Conservation (phyloP, 257 asterid genomes). For the Paulownia fortunei region DNA sequence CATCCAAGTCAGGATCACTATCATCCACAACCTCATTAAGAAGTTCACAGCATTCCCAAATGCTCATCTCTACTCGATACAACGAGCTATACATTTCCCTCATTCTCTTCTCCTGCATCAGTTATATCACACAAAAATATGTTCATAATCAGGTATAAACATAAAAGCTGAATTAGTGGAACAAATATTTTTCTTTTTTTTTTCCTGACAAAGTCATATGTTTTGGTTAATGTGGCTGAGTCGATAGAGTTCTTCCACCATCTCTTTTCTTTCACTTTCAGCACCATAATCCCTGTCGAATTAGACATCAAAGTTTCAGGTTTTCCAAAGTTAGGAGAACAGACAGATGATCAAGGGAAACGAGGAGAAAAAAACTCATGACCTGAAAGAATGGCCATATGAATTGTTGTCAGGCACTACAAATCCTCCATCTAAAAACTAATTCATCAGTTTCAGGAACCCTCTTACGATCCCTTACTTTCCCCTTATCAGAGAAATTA, state of each 20-base stretch:
- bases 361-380: too few relatives aligned
- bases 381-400: constrained; percentile 68
- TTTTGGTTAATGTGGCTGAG: constrained; percentile 66
- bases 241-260: constrained; percentile 71
- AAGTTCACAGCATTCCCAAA: constrained; percentile 64
- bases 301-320: not conserved
- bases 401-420: constrained; percentile 53
- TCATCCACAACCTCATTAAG: constrained; percentile 54
- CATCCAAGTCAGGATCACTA: too few relatives aligned
- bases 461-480: constrained; percentile 26
- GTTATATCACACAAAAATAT: too few relatives aligned
- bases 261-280: constrained; percentile 57
- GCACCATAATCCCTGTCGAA: constrained; percentile 63
- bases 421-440: constrained; percentile 67
- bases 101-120: too few relatives aligned
- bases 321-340: not conserved
- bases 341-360: too few relatives aligned
- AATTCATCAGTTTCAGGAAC: constrained; percentile 34
- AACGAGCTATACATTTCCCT: too few relatives aligned
- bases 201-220: constrained; percentile 65
- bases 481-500: constrained; percentile 19
- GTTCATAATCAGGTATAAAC: too few relatives aligned
- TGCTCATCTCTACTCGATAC: constrained; percentile 49
- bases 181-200: not conserved
- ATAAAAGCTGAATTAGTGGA: too few relatives aligned